These are phyloP conservation scores for Actinomortierella ambigua DNA, from an alignment of 371 early-diverging fungal species.

Conservation along the genomic window DNA sequence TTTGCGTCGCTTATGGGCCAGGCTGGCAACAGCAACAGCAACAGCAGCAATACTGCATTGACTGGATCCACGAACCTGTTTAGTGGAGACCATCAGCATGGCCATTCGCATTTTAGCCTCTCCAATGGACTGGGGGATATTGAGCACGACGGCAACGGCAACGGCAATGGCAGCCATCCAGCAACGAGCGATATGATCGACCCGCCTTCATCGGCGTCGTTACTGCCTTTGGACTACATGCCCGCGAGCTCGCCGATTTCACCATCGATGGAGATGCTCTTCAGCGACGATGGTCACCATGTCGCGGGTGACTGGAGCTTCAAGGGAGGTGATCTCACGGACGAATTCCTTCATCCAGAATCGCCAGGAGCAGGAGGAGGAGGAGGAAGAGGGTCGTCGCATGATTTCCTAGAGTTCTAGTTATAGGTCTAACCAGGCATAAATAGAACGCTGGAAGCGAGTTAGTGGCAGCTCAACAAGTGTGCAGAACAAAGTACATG, in stretches of 20 bases:
- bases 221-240: background rate
- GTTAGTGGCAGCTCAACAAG: no score
- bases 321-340: conserved; percentile 10
- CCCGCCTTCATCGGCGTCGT: background rate
- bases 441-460: no score
- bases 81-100: background rate
- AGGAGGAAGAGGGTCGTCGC: no score
- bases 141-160: background rate
- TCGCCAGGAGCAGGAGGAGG: background rate
- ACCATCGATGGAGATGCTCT: conserved; percentile 20
- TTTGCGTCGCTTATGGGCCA: background rate
- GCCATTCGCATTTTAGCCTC: background rate
- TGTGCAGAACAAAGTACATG: no score
- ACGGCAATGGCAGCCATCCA: background rate
- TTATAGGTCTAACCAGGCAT: no score
- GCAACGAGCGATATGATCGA: background rate
- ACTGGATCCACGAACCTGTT: background rate
- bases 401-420: no score
- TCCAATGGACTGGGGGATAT: conserved; percentile 2
- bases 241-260: conserved; percentile 1
- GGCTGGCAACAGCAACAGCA: background rate
- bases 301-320: conserved; percentile 20
- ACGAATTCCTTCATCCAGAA: conserved; percentile 17
- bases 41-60: background rate
- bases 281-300: conserved; percentile 13